Evolutionary conservation across 352 stramenopile species (phyloP), one percentile per base, ranked within the genome.

Genomic region (Globisporangium radiosum): DNA sequence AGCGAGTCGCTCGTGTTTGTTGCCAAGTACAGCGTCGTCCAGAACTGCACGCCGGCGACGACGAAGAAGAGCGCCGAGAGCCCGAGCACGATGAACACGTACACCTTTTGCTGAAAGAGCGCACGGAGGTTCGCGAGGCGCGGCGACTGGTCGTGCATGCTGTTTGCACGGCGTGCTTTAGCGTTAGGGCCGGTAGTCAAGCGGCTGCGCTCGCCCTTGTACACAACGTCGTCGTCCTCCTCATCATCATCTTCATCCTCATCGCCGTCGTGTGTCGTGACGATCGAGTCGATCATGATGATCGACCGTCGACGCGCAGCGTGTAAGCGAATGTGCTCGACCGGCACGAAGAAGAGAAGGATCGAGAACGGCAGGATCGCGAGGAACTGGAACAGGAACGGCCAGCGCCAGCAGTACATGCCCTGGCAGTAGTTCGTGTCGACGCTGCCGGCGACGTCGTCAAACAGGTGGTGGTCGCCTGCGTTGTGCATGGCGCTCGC

Each of bases 361-460:
- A 92, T 71, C 38, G 71, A 87, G 38, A 95, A 68, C 51, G 85
- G 86, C 33, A 86, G 68, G 47, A 93, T 74, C 17, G 92, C 64
- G 52, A 74, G 52, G 56, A 90, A 87, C 62, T 95, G 82, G 50
- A 85, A 72, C 38, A 95, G 59, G 60, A 95, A 94, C 39, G 86
- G 86, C 81, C 83, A 95, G 7, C 86, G 73, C 86, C 86, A 95
- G 72, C 86, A 95, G 59, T 88, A 88, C 51, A 94, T 88, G 54
- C 81, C 77, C 37, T 82, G 61, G 57, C 85, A 94, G 19, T 86
- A 56, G 39, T 69, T 72, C 59, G 68, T 74, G 36, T 71, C 65
- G 15, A 17, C 60, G 13, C 71, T 64, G 47, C 66, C 64, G n/a
- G 47, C 59, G 54, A 73, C 63, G 44, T 72, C 66, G 52, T 76